These are phyloP conservation scores for Schizonepeta tenuifolia DNA, from an alignment of 257 asterid genomes.

Conservation along the genomic window DNA sequence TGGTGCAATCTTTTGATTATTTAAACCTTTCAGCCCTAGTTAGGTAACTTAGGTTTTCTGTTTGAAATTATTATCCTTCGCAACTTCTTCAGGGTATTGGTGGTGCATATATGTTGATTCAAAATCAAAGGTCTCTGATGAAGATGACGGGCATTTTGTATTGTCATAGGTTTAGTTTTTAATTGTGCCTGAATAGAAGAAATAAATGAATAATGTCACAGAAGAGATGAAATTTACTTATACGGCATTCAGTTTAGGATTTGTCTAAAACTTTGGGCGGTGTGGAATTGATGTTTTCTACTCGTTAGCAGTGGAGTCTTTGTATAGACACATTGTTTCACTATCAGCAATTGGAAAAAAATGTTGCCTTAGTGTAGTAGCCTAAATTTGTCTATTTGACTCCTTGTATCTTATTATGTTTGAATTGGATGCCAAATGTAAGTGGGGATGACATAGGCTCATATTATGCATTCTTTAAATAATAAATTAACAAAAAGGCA, in stretches of 20 bases:
- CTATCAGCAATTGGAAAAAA: background rate
- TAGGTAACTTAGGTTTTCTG: background rate
- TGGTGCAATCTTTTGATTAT: background rate
- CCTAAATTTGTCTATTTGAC: background rate
- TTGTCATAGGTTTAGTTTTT: background rate
- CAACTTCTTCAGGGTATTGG: background rate
- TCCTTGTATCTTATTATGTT: background rate
- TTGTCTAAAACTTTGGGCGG: background rate
- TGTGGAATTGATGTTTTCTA: conserved; percentile 3
- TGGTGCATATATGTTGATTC: background rate
- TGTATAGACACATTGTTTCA: background rate
- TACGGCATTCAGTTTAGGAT: background rate
- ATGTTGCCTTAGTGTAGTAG: background rate
- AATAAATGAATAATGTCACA: background rate
- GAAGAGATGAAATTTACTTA: background rate
- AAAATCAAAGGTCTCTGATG: background rate
- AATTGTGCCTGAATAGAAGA: background rate
- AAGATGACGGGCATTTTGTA: background rate
- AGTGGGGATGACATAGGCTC: background rate
- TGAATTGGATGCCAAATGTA: background rate
- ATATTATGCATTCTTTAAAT: background rate
- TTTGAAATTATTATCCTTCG: background rate
- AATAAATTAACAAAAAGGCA: background rate
- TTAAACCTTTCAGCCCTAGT: background rate
- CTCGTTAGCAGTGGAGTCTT: background rate